Evolutionary conservation across 352 stramenopile species (phyloP).

Genomic region (Globisporangium sylvaticum): DNA sequence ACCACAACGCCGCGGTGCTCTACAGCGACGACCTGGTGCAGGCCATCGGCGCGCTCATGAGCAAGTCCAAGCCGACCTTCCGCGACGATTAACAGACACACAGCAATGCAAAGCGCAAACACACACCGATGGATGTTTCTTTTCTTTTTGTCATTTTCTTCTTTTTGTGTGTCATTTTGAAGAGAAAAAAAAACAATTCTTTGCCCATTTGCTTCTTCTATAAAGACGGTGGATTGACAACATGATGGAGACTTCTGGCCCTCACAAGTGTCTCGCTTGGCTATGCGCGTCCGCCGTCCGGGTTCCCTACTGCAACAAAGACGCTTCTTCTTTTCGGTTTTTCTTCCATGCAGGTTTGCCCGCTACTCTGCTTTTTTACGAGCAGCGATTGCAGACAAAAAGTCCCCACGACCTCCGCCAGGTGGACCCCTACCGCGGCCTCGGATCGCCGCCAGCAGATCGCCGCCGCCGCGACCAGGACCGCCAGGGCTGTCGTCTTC

Average conservation of each 20-base stretch:
- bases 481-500: conserved; percentile 22
- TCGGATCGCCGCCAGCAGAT: conserved; percentile 56
- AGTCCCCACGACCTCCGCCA: conserved; percentile 37
- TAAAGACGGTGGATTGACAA: neutral
- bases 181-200: conserved; percentile 1
- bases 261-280: conserved; percentile 5
- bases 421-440: conserved; percentile 34
- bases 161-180: conserved; percentile 3
- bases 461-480: conserved; percentile 31
- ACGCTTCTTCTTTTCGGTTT: conserved; percentile 6
- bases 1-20: conserved; percentile 82
- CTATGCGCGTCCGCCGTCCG: conserved; percentile 2
- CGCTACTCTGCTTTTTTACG: conserved; percentile 49
- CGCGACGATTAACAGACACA: conserved; percentile 44
- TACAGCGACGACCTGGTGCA: conserved; percentile 82
- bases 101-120: neutral
- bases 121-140: neutral
- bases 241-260: neutral
- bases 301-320: conserved; percentile 20
- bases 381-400: conserved; percentile 54
- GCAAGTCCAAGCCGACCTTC: conserved; percentile 57
- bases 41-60: conserved; percentile 71
- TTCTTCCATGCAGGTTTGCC: neutral
- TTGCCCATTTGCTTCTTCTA: conserved; percentile 9
- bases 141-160: conserved; percentile 8